These are phyloP conservation scores for Hexamita inflata DNA, from an alignment of 208 protist species.

Conservation along the genomic window DNA sequence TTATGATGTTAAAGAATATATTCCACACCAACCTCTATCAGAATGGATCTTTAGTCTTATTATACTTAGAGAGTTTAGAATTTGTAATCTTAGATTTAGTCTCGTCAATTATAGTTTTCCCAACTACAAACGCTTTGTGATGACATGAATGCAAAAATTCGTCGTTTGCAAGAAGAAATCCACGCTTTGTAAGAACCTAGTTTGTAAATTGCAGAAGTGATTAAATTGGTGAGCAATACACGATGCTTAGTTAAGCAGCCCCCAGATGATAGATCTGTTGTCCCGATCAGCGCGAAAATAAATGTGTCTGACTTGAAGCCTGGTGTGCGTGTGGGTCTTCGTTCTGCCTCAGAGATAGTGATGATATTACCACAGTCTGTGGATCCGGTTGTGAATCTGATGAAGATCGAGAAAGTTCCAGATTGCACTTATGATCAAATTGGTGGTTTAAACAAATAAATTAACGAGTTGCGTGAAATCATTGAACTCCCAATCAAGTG, in stretches of 20 bases:
- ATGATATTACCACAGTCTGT: slow-evolving; percentile 60
- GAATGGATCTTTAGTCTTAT: too few relatives aligned
- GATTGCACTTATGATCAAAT: slow-evolving; percentile 99
- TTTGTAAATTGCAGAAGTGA: slow-evolving; percentile 92
- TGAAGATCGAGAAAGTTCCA: slow-evolving; percentile 99
- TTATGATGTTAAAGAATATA: too few relatives aligned
- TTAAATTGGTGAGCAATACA: slow-evolving; percentile 90
- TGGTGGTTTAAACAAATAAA: slow-evolving; percentile 94
- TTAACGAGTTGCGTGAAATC: slow-evolving; percentile 91
- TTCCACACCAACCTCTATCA: too few relatives aligned
- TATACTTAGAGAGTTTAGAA: too few relatives aligned
- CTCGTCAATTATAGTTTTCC: too few relatives aligned
- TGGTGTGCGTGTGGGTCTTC: slow-evolving; percentile 84
- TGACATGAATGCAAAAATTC: slow-evolving; percentile 74
- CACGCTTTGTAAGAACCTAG: slow-evolving; percentile 82
- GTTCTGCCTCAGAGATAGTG: slow-evolving; percentile 80
- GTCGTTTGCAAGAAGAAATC: slow-evolving; percentile 89
- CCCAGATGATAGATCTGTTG: slow-evolving; percentile 90
- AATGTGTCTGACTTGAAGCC: slow-evolving; percentile 70
- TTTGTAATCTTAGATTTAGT: too few relatives aligned
- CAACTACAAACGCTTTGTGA: too few relatives aligned
- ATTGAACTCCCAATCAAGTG: slow-evolving; percentile 92
- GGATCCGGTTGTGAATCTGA: slow-evolving; percentile 91
- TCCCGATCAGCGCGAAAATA: slow-evolving; percentile 85
- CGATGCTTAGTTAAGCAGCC: slow-evolving; percentile 88